phyloP scores from a whole-genome alignment of 2,329 filamentous ascomycete genomes.

The Aspergillus texensis region DNA sequence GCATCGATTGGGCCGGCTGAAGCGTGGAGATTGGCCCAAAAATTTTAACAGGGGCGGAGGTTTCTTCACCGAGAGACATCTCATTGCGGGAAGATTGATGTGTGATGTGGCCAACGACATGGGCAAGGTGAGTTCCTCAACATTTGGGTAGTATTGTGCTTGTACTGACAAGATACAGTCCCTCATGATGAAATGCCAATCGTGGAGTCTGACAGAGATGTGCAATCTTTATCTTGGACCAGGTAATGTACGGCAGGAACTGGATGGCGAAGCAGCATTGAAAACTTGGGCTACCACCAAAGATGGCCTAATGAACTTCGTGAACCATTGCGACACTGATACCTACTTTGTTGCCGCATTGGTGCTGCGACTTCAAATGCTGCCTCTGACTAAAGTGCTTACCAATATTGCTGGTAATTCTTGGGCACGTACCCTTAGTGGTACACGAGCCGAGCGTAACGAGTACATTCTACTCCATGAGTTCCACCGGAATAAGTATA shows the following conservation, averaged over 20 bases:
- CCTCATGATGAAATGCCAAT: constrained; percentile 94
- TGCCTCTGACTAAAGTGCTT: constrained; percentile 90
- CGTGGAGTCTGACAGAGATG: constrained; percentile 98
- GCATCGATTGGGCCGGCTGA: constrained; percentile 88
- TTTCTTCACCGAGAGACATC: constrained; percentile 88
- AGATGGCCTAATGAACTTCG: constrained; percentile 86
- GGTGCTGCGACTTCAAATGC: constrained; percentile 83
- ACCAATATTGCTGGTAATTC: constrained; percentile 98
- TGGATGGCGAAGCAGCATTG: constrained; percentile 85
- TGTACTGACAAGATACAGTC: constrained; percentile 55
- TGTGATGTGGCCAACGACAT: constrained; percentile 96
- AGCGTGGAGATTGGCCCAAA: constrained; percentile 81
- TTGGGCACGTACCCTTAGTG: constrained; percentile 93
- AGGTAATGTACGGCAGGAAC: constrained; percentile 72
- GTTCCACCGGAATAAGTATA: constrained; percentile 95
- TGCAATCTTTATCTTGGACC: constrained; percentile 82
- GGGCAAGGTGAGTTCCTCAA: constrained; percentile 64
- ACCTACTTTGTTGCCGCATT: constrained; percentile 95
- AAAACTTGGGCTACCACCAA: constrained; percentile 84
- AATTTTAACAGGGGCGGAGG: constrained; percentile 83
- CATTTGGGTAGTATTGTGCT: not conserved
- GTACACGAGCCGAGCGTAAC: constrained; percentile 94
- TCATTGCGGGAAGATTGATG: constrained; percentile 84
- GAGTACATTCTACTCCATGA: constrained; percentile 99
- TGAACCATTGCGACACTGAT: constrained; percentile 91